Conservation (phyloP, 176 grass and related monocot genomes). For the Paspalum notatum region DNA sequence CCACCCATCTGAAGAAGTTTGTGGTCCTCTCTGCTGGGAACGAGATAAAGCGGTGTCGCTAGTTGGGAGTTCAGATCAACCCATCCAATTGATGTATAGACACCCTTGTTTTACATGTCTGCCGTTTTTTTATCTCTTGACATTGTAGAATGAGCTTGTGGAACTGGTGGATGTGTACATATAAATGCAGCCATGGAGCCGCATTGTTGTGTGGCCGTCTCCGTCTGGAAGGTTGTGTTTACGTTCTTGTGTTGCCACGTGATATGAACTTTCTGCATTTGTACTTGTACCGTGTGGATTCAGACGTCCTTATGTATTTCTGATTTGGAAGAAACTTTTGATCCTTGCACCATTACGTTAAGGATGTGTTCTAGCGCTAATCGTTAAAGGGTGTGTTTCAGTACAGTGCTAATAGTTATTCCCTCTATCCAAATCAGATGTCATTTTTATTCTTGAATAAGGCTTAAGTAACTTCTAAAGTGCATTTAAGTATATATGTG, state of each 20-base stretch:
- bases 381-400: no score
- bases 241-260: not conserved
- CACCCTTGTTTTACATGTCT: conserved; percentile 21
- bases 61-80: not conserved
- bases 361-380: no score
- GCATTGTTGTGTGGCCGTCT: conserved; percentile 22
- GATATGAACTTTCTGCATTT: no score
- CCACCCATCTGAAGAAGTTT: conserved; percentile 60
- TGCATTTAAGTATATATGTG: no score
- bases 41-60: not conserved
- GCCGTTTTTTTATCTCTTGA: not conserved
- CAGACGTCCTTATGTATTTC: no score
- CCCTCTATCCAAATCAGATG: no score
- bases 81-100: conserved; percentile 12
- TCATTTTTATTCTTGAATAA: no score
- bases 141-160: conserved; percentile 13
- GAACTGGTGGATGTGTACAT: conserved; percentile 42
- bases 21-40: not conserved
- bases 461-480: no score
- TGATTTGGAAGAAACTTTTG: no score
- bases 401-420: no score
- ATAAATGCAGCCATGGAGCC: conserved; percentile 48
- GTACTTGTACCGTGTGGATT: no score
- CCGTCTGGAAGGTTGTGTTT: conserved; percentile 37
- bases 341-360: no score